Evolutionary conservation across 2,329 filamentous ascomycete genomes (phyloP).

Genomic region (Pestalotiopsis sp.): DNA sequence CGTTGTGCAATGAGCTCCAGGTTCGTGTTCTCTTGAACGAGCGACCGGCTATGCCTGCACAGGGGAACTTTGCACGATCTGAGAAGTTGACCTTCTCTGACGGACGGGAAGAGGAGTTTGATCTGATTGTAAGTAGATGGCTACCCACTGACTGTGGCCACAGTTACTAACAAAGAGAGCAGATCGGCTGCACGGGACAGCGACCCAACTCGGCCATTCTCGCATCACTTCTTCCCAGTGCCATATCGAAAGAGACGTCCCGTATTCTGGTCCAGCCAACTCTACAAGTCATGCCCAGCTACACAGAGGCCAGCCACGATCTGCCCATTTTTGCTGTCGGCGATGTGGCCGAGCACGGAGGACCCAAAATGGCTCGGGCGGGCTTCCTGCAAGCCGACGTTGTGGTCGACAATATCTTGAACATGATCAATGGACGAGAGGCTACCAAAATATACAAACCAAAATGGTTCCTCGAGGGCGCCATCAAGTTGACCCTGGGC

Average conservation of each 20-base stretch:
- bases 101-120: slow-evolving; percentile 34
- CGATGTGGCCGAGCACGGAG: slow-evolving; percentile 50
- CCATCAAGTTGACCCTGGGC: slow-evolving; percentile 42
- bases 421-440: slow-evolving; percentile 15
- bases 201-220: slow-evolving; percentile 23
- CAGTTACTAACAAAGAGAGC: background rate
- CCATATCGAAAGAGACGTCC: slow-evolving; percentile 17
- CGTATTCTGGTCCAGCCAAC: slow-evolving; percentile 43
- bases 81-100: slow-evolving; percentile 31
- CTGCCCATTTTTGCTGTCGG: slow-evolving; percentile 50
- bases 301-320: slow-evolving; percentile 21
- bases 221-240: slow-evolving; percentile 4
- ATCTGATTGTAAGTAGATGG: slow-evolving; percentile 37
- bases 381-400: slow-evolving; percentile 45
- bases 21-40: slow-evolving; percentile 1
- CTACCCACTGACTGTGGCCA: background rate
- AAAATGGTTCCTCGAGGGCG: slow-evolving; percentile 29
- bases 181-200: slow-evolving; percentile 45
- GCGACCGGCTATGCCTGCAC: background rate
- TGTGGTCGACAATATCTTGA: slow-evolving; percentile 47
- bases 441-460: slow-evolving; percentile 25
- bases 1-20: background rate
- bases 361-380: slow-evolving; percentile 44
- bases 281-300: slow-evolving; percentile 41
- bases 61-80: slow-evolving; percentile 14